Evolutionary conservation across 257 asterid genomes (phyloP).

Genomic region (Eustoma russellianum): DNA sequence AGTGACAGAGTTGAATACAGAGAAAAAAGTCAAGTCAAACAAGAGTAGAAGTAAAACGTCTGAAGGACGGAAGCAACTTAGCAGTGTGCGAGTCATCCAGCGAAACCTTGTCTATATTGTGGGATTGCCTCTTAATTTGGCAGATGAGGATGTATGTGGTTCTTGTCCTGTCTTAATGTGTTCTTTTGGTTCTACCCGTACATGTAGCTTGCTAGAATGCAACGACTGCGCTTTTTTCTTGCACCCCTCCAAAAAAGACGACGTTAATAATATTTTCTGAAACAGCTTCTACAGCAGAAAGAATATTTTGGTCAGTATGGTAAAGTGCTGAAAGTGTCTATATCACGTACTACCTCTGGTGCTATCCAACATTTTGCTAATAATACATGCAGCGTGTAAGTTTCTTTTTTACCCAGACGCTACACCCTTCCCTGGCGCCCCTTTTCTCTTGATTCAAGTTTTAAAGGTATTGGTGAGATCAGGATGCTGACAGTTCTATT

Average conservation of each 20-base stretch:
- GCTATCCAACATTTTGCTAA: slow-evolving; percentile 84
- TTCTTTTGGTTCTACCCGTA: too few relatives aligned
- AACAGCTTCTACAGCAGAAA: slow-evolving; percentile 78
- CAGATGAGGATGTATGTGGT: slow-evolving; percentile 74
- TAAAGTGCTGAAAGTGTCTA: slow-evolving; percentile 85
- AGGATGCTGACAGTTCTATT: neutral
- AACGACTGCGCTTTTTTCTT: too few relatives aligned
- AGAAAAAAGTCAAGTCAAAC: slow-evolving; percentile 54
- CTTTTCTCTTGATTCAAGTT: neutral
- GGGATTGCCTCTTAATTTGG: slow-evolving; percentile 81
- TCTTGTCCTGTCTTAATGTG: neutral
- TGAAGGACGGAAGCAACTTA: slow-evolving; percentile 87
- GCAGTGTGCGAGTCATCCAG: slow-evolving; percentile 85
- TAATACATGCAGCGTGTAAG: slow-evolving; percentile 96
- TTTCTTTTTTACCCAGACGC: neutral
- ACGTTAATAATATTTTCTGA: slow-evolving; percentile 8
- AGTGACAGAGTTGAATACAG: slow-evolving; percentile 62
- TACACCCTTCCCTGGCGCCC: neutral
- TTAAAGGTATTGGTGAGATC: neutral
- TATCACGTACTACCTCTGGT: slow-evolving; percentile 89
- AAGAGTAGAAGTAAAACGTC: slow-evolving; percentile 68
- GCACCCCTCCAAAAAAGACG: neutral
- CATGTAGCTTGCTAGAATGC: too few relatives aligned
- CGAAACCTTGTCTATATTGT: slow-evolving; percentile 92
- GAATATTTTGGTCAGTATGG: slow-evolving; percentile 91